Evolutionary conservation across 495 filamentous ascomycete genomes (phyloP).

Genomic region (Neurospora sp.): DNA sequence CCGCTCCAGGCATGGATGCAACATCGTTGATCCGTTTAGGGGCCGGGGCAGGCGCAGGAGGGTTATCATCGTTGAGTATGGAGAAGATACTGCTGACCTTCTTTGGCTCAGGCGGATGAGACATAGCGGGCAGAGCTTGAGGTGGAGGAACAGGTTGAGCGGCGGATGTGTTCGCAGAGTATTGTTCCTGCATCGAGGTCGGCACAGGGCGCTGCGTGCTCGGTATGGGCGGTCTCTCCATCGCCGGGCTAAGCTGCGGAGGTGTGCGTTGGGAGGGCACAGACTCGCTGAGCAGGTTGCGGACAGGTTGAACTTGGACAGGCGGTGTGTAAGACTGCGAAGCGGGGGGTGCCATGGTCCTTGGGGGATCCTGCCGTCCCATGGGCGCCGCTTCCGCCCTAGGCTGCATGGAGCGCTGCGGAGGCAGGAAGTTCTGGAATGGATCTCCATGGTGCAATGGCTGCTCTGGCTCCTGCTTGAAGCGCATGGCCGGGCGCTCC

Average conservation of each 20-base stretch:
- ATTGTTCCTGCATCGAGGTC: conserved; percentile 28
- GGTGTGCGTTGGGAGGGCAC: conserved; percentile 17
- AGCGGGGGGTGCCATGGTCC: conserved; percentile 21
- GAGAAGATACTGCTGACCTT: conserved; percentile 40
- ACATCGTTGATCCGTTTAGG: conserved; percentile 33
- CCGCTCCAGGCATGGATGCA: conserved; percentile 12
- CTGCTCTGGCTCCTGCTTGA: conserved; percentile 37
- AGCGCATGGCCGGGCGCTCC: conserved; percentile 22
- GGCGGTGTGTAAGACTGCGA: conserved; percentile 22
- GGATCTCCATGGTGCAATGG: conserved; percentile 16
- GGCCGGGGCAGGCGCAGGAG: conserved; percentile 27
- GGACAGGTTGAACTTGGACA: conserved; percentile 22
- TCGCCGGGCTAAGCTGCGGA: conserved; percentile 8
- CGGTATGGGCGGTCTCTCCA: conserved; percentile 18
- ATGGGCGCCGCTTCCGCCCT: conserved; percentile 29
- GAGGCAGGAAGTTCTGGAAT: conserved; percentile 21
- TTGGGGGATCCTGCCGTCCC: conserved; percentile 33
- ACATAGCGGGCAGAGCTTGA: conserved; percentile 16
- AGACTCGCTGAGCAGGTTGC: conserved; percentile 22
- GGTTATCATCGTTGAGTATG: conserved; percentile 39
- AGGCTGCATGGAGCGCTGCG: conserved; percentile 20
- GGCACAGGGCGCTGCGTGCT: conserved; percentile 22
- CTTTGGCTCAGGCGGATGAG: conserved; percentile 26
- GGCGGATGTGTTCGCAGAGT: conserved; percentile 18
- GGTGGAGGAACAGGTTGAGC: conserved; percentile 24